Conservation (phyloP, 2,329 filamentous ascomycete genomes). For the Fusarium vanettenii region DNA sequence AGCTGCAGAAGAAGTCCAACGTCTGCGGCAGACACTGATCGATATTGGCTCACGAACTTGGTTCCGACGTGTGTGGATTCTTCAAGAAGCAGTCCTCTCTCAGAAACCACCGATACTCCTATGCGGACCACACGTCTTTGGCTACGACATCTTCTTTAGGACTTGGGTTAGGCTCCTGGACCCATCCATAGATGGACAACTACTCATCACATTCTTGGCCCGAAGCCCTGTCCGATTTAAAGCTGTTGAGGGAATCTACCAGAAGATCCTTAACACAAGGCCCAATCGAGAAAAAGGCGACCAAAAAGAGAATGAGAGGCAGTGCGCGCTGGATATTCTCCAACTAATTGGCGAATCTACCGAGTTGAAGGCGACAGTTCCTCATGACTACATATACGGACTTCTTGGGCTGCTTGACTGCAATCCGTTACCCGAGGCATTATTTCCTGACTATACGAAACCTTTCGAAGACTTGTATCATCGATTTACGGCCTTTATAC, state of each 20-base stretch:
- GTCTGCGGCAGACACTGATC: background rate
- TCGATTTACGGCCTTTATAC: background rate
- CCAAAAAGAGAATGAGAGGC: background rate
- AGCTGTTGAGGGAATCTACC: conserved; percentile 1
- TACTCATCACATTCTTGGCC: background rate
- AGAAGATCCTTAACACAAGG: background rate
- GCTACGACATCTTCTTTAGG: conserved; percentile 14
- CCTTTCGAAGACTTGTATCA: background rate
- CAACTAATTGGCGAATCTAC: conserved; percentile 8
- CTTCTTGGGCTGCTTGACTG: conserved; percentile 12
- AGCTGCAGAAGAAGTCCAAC: background rate
- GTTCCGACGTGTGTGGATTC: conserved; percentile 29
- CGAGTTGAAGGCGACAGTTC: conserved; percentile 14
- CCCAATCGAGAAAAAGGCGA: accelerated
- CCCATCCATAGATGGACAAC: conserved; percentile 3
- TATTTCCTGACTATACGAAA: background rate
- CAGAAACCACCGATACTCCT: background rate
- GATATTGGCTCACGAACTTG: conserved; percentile 6
- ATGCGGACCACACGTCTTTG: background rate
- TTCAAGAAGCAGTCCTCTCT: conserved; percentile 15
- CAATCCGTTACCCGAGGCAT: background rate
- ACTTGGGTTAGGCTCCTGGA: conserved; percentile 17
- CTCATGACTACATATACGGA: conserved; percentile 20
- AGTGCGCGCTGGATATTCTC: conserved; percentile 1
- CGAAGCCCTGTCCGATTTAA: conserved; percentile 14